These are phyloP conservation scores for Dissophora ornata DNA, from an alignment of 192 early-diverging fungal species.

Conservation along the genomic window DNA sequence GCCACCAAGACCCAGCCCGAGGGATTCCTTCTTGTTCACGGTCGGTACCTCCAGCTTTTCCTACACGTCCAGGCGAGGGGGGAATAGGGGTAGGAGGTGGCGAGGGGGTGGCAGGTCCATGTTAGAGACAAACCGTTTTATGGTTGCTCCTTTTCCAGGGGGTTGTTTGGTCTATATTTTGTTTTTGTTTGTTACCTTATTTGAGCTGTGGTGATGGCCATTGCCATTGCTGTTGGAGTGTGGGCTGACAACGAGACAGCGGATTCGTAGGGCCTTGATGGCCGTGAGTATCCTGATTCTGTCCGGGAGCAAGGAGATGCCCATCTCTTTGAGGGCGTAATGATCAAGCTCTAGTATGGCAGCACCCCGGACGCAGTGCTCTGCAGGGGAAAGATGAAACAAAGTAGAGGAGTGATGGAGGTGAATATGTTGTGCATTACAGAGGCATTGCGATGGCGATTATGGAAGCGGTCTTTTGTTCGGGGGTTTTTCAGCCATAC, in stretches of 20 bases:
- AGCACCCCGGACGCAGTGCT: conserved; percentile 86
- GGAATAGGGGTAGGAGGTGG: not conserved
- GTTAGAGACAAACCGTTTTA: not conserved
- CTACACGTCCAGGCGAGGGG: conserved; percentile 3
- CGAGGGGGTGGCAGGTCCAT: not conserved
- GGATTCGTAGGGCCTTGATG: conserved; percentile 76
- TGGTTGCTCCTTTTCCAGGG: not conserved
- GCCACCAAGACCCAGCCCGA: conserved; percentile 36
- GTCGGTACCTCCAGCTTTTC: conserved; percentile 50
- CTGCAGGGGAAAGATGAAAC: conserved; percentile 38
- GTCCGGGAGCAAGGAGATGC: conserved; percentile 84
- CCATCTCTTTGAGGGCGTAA: conserved; percentile 82
- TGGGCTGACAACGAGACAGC: conserved; percentile 56
- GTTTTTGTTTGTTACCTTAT: conserved; percentile 25
- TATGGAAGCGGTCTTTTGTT: no score
- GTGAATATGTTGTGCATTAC: no score
- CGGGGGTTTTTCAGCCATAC: no score
- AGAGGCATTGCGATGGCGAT: no score
- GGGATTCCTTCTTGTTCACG: conserved; percentile 45
- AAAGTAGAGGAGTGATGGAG: conserved; percentile 1
- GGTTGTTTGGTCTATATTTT: not conserved
- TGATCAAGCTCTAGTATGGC: conserved; percentile 88
- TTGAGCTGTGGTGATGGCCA: conserved; percentile 18
- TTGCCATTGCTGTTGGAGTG: not conserved
- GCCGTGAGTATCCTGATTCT: conserved; percentile 81